phyloP scores from a whole-genome alignment of 2,329 filamentous ascomycete species.

The Pseudocercospora musae region DNA sequence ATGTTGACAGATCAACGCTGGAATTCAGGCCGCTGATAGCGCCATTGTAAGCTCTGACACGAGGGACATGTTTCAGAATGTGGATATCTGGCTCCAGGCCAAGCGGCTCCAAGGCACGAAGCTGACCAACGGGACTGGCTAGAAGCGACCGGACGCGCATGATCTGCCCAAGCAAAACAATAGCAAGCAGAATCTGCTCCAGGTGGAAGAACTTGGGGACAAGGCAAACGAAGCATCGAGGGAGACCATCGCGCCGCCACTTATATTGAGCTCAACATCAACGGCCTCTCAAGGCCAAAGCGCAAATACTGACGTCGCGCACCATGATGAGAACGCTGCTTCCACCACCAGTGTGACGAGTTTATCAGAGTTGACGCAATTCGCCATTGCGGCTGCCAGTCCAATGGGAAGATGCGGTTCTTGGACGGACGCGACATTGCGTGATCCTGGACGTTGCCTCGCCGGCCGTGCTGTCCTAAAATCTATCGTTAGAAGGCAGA shows the following conservation, averaged over 20 bases:
- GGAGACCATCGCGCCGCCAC: not conserved
- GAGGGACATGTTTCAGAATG: constrained; percentile 56
- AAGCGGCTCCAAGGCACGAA: constrained; percentile 17
- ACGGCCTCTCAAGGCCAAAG: not conserved
- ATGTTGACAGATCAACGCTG: constrained; percentile 51
- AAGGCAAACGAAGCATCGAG: not conserved
- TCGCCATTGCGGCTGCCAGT: not conserved
- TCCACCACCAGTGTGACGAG: not conserved
- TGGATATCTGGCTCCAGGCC: constrained; percentile 56
- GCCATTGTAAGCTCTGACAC: constrained; percentile 44
- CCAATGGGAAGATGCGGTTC: not conserved
- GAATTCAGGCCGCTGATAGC: constrained; percentile 53
- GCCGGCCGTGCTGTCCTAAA: not conserved
- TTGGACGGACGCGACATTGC: not conserved
- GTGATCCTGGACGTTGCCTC: not conserved
- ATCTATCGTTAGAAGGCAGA: not conserved
- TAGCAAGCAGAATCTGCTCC: not conserved
- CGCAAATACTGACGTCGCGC: not conserved
- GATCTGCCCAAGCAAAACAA: not conserved
- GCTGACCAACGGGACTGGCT: not conserved
- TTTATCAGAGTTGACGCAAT: not conserved
- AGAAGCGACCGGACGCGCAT: not conserved
- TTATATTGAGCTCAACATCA: not conserved
- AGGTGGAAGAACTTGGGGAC: not conserved
- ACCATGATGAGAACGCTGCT: not conserved